Conservation (phyloP, 345 rosid genomes). For the Brassica cretica region DNA sequence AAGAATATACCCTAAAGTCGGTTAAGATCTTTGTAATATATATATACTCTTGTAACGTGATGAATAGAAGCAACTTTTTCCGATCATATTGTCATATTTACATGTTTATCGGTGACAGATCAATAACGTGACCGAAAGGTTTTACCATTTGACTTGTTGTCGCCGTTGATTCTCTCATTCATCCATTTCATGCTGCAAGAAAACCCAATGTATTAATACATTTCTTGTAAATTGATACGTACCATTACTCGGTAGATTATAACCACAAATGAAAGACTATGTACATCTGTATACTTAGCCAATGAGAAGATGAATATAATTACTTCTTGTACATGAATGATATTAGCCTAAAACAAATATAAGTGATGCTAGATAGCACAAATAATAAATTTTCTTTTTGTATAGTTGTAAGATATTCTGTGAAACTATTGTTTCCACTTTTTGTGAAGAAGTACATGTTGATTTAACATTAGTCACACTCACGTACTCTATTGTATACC, state of each 20-base stretch:
- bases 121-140: not conserved
- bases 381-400: not conserved
- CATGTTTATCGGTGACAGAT: not conserved
- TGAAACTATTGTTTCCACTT: not conserved
- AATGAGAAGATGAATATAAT: not conserved
- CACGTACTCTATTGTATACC: not conserved
- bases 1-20: too few relatives aligned
- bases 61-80: too few relatives aligned
- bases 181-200: conserved; percentile 54
- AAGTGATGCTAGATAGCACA: not conserved
- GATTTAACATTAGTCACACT: not conserved
- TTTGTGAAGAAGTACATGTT: not conserved
- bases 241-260: not conserved
- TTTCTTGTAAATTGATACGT: conserved; percentile 1
- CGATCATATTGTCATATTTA: too few relatives aligned
- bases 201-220: conserved; percentile 10
- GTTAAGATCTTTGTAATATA: too few relatives aligned
- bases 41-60: too few relatives aligned
- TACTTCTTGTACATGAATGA: not conserved
- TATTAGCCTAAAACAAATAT: not conserved
- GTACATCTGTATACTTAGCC: not conserved
- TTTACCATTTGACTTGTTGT: conserved; percentile 29
- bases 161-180: conserved; percentile 41
- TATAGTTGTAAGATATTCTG: not conserved
- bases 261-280: not conserved